These are phyloP conservation scores for Scheffersomyces spartinae DNA, from an alignment of 805 yeast species.

Conservation along the genomic window DNA sequence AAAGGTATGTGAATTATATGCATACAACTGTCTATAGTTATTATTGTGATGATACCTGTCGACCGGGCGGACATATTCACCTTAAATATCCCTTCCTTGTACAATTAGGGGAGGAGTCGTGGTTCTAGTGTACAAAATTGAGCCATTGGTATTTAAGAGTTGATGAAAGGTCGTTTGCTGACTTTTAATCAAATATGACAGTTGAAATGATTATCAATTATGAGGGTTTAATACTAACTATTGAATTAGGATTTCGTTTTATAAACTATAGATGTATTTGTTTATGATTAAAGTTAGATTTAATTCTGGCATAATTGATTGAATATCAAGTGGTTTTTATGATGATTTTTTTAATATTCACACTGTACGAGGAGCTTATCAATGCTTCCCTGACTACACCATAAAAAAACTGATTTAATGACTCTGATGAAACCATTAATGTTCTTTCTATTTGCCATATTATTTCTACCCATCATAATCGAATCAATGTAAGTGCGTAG, in stretches of 20 bases:
- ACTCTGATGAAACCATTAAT: slow-evolving; percentile 30
- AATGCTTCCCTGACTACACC: slow-evolving; percentile 26
- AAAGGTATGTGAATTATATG: slow-evolving; percentile 13
- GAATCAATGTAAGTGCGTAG: too few species aligned
- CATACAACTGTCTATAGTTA: slow-evolving; percentile 1
- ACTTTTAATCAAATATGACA: too few species aligned
- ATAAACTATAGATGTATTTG: too few species aligned
- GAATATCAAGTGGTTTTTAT: too few species aligned
- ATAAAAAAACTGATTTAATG: slow-evolving; percentile 35
- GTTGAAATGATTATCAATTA: too few species aligned
- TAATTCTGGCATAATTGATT: too few species aligned
- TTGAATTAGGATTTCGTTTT: too few species aligned
- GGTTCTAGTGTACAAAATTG: slow-evolving; percentile 36
- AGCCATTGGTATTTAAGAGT: slow-evolving; percentile 26
- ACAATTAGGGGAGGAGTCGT: slow-evolving; percentile 33
- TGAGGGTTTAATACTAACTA: too few species aligned
- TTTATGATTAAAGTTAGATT: too few species aligned
- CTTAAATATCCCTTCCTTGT: slow-evolving; percentile 27
- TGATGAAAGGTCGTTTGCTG: slow-evolving; percentile 38
- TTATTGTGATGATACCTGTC: slow-evolving; percentile 30
- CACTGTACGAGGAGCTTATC: slow-evolving; percentile 33
- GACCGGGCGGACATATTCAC: slow-evolving; percentile 43
- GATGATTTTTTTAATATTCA: slow-evolving; percentile 35
- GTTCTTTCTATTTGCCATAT: too few species aligned
- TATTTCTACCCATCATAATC: too few species aligned